phyloP scores from a whole-genome alignment of 352 stramenopile genomes.

The Phytophthora ramorum region DNA sequence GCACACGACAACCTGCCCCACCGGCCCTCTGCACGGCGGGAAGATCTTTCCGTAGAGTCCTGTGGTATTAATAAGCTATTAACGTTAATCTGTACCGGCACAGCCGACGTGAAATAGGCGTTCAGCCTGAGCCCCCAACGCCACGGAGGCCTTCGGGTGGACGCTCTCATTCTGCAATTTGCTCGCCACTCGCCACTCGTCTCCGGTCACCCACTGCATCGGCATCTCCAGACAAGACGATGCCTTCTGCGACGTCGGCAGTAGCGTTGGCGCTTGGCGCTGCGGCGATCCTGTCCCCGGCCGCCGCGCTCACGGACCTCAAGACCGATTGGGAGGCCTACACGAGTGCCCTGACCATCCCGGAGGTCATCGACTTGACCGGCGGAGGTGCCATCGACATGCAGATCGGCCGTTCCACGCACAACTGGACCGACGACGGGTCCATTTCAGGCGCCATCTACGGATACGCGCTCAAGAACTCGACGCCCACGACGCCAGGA shows the following conservation, averaged over 20 bases:
- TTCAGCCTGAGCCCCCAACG: slow-evolving; percentile 20
- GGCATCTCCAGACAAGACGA: slow-evolving; percentile 1
- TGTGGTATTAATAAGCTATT: slow-evolving; percentile 6
- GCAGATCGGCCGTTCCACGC: slow-evolving; percentile 33
- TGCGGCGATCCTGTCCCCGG: not conserved
- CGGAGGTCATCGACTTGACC: slow-evolving; percentile 43
- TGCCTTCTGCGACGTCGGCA: slow-evolving; percentile 30
- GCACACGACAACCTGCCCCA: slow-evolving; percentile 20
- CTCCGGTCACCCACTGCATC: slow-evolving; percentile 6
- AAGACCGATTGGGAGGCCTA: slow-evolving; percentile 46
- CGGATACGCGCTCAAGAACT: slow-evolving; percentile 36
- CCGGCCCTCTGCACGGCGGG: not conserved
- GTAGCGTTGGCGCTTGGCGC: slow-evolving; percentile 10
- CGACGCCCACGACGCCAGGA: slow-evolving; percentile 29
- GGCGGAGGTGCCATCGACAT: slow-evolving; percentile 38
- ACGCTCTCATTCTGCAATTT: slow-evolving; percentile 32
- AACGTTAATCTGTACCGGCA: slow-evolving; percentile 9
- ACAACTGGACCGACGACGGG: slow-evolving; percentile 42
- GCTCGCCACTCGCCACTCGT: slow-evolving; percentile 2
- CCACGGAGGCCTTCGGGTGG: not conserved
- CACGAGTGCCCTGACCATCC: slow-evolving; percentile 29
- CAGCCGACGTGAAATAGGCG: slow-evolving; percentile 13
- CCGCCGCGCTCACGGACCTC: slow-evolving; percentile 25
- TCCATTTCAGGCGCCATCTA: slow-evolving; percentile 28
- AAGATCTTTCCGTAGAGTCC: slow-evolving; percentile 43